phyloP scores from a whole-genome alignment of 768 basidiomycete species.

The Tubosaeta brunneosetosa region DNA sequence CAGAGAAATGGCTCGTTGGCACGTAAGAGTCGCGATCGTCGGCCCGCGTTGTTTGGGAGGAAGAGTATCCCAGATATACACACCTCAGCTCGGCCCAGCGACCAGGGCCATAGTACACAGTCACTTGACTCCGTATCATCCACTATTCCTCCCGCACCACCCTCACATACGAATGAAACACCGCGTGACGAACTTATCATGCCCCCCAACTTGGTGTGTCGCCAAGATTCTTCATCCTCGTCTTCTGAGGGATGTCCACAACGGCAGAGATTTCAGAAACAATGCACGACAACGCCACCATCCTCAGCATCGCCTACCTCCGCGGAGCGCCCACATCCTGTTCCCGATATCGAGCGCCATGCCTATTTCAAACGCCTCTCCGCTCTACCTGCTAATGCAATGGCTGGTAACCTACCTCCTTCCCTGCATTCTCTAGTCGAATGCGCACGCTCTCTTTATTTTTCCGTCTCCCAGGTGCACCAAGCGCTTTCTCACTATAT shows the following conservation, averaged over 20 bases:
- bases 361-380: slow-evolving; percentile 95
- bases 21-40: slow-evolving; percentile 34
- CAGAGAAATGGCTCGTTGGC: slow-evolving; percentile 50
- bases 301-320: slow-evolving; percentile 38
- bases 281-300: slow-evolving; percentile 29
- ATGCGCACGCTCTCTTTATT: slow-evolving; percentile 87
- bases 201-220: slow-evolving; percentile 38
- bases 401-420: slow-evolving; percentile 63
- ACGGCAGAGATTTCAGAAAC: slow-evolving; percentile 19
- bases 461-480: slow-evolving; percentile 88
- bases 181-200: slow-evolving; percentile 30
- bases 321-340: slow-evolving; percentile 33
- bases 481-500: slow-evolving; percentile 86
- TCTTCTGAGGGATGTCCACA: slow-evolving; percentile 28
- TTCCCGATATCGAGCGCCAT: slow-evolving; percentile 72
- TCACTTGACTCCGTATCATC: slow-evolving; percentile 22
- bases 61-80: slow-evolving; percentile 87
- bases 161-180: slow-evolving; percentile 12
- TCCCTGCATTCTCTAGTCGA: slow-evolving; percentile 72
- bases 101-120: slow-evolving; percentile 20
- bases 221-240: slow-evolving; percentile 45
- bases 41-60: slow-evolving; percentile 48
- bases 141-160: slow-evolving; percentile 3
- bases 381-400: slow-evolving; percentile 56
- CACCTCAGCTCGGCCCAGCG: slow-evolving; percentile 39